Evolutionary conservation across 2,329 filamentous ascomycete species (phyloP), one percentile per base, ranked within the genome.

Genomic region (Ilyonectria sp.): DNA sequence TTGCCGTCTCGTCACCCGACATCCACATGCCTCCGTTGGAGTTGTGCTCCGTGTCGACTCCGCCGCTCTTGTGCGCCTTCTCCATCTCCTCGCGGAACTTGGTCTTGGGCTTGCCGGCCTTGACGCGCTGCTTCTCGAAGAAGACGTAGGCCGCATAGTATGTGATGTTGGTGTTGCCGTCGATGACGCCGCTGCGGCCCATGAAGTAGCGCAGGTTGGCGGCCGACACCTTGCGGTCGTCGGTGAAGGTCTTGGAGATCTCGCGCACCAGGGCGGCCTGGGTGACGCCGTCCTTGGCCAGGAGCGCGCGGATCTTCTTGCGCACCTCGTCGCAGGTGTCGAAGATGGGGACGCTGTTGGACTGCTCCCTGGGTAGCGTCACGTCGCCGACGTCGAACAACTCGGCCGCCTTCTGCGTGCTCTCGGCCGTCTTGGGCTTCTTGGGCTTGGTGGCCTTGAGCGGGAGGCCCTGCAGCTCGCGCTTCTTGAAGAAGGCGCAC

Each of bases 311-410:
- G 72, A 90, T 89, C 80, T 90, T 90, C 74, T 81, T 83, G 53
- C 89, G 85, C 15, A 90, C 75, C 57, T 87, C 86, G 69, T 90
- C 85, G 77, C 88, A 90, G 6, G 85, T 87, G 68, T 90, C 87
- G 73, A 80, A 90, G 35, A 91, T 79, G 1, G 79, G 77, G 7
- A 90, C 86, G 0, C 64, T 72, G 37, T 82, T 80, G 0, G 77
- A 73, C 0, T 82, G 82, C 75, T 91, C 87, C 13, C 85, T 84
- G 0, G 80, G 77, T 0, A 90, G 79, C 9, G 75, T 57, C 31
- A 89, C 76, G 17, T 69, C 77, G 37, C 79, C 78, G 21, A 87
- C 78, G 69, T 87, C 82, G 26, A 82, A 78, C 26, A 78, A 77
- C 44, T 77, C 68, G n/a, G 71, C 57, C 11, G 67, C 69, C 17